Conservation (phyloP, 2,329 filamentous ascomycete species). For the Alternaria arbusti region DNA sequence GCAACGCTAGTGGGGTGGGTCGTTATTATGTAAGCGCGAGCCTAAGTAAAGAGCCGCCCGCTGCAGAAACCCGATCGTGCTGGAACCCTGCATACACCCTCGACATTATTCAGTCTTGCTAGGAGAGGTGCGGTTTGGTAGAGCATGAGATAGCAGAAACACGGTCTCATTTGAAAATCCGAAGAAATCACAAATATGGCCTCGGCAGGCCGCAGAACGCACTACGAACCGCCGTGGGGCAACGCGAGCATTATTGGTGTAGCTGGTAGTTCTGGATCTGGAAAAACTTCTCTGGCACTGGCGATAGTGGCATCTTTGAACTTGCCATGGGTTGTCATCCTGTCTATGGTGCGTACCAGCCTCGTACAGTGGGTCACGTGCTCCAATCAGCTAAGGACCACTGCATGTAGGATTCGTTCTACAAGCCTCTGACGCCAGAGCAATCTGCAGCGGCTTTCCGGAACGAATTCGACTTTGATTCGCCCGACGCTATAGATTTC, state of each 20-base stretch:
- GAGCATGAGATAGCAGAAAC: conserved; percentile 13
- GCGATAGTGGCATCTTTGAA: conserved; percentile 90
- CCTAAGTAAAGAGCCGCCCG: conserved; percentile 16
- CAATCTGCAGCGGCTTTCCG: conserved; percentile 80
- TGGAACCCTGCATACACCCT: conserved; percentile 19
- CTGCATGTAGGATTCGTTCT: conserved; percentile 83
- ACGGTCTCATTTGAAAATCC: neutral
- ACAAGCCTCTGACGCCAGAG: conserved; percentile 84
- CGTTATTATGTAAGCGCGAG: conserved; percentile 20
- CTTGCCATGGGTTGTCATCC: conserved; percentile 95
- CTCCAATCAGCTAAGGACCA: conserved; percentile 16
- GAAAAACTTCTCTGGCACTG: conserved; percentile 92
- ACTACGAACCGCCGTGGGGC: conserved; percentile 94
- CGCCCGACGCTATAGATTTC: conserved; percentile 93
- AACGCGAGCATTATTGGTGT: conserved; percentile 96
- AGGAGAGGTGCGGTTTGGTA: conserved; percentile 6
- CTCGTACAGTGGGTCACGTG: conserved; percentile 30
- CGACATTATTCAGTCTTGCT: conserved; percentile 19
- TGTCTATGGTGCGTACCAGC: conserved; percentile 77
- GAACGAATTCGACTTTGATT: conserved; percentile 96
- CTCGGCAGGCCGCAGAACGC: conserved; percentile 54
- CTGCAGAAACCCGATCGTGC: conserved; percentile 18
- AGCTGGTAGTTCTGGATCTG: conserved; percentile 91
- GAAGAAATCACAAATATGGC: conserved; percentile 23
- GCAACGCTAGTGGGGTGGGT: conserved; percentile 22